A percentile compares a stretch with the other conserved stretches of the same genome.
phyloP scores from a whole-genome alignment of 139 green algal species.

The Chlamydomonas asymmetrica region DNA sequence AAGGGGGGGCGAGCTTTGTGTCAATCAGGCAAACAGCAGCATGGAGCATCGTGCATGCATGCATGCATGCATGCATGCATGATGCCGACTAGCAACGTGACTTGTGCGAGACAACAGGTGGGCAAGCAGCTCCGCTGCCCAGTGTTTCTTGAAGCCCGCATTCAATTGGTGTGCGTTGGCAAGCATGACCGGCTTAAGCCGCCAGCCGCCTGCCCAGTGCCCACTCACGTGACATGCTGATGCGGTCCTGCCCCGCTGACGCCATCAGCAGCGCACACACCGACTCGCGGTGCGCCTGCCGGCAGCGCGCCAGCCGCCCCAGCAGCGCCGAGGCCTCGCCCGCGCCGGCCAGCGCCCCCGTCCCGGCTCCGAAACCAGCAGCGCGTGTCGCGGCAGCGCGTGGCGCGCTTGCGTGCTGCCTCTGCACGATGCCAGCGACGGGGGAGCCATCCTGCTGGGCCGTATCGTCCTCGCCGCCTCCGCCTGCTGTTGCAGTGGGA shows the following conservation, averaged over 20 bases:
- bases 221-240: slow-evolving; percentile 39
- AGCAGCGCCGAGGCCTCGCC: background rate
- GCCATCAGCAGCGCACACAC: slow-evolving; percentile 38
- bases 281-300: slow-evolving; percentile 14
- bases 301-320: slow-evolving; percentile 4
- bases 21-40: background rate
- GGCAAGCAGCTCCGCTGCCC: background rate
- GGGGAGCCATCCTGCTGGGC: background rate
- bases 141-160: background rate
- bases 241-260: slow-evolving; percentile 31
- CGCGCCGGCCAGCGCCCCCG: background rate
- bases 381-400: background rate
- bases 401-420: background rate
- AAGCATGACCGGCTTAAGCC: background rate
- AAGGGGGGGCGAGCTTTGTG: too few species aligned
- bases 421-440: background rate
- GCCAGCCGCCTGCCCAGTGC: too few species aligned
- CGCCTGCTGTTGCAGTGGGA: background rate
- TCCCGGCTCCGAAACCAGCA: background rate
- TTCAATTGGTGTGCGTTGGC: background rate
- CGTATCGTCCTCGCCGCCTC: background rate
- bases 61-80: too few species aligned
- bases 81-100: background rate
- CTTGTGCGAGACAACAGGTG: background rate
- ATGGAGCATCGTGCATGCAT: background rate